Conservation (phyloP, 2,329 filamentous ascomycete genomes). For the Coleophoma crateriformis region DNA sequence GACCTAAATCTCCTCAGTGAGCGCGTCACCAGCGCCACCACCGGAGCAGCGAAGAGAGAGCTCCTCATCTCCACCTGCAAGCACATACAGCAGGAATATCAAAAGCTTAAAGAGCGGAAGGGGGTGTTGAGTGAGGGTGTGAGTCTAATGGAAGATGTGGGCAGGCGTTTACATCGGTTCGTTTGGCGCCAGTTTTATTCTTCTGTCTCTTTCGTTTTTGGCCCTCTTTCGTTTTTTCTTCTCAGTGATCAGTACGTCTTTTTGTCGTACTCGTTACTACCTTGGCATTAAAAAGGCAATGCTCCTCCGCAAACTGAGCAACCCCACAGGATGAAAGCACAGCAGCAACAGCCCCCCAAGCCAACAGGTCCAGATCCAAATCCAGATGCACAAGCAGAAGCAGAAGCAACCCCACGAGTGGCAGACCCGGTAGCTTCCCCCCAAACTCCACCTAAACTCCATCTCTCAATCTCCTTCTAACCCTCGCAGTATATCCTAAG, state of each 20-base stretch:
- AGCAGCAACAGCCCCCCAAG: background rate
- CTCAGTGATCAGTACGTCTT: no score
- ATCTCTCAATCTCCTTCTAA: background rate
- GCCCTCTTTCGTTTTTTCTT: background rate
- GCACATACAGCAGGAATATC: constrained; percentile 7
- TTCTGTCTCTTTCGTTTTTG: background rate
- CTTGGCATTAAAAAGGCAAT: background rate
- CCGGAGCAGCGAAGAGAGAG: constrained; percentile 1
- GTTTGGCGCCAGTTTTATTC: background rate
- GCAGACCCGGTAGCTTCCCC: constrained; percentile 7
- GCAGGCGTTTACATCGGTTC: constrained; percentile 4
- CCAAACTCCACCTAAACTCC: background rate
- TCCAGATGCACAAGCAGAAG: constrained; percentile 3
- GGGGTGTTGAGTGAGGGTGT: constrained; percentile 8
- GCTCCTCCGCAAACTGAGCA: background rate
- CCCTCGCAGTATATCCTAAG: background rate
- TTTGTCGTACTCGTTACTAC: no score
- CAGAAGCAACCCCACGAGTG: background rate
- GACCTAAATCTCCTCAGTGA: constrained; percentile 1
- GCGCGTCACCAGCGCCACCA: background rate
- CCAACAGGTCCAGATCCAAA: background rate
- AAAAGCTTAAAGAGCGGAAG: constrained; percentile 4
- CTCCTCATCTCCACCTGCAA: constrained; percentile 4
- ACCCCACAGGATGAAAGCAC: background rate
- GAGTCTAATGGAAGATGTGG: constrained; percentile 8